Evolutionary conservation across 2,329 filamentous ascomycete genomes (phyloP).

Genomic region (Trichoderma pleuroti): DNA sequence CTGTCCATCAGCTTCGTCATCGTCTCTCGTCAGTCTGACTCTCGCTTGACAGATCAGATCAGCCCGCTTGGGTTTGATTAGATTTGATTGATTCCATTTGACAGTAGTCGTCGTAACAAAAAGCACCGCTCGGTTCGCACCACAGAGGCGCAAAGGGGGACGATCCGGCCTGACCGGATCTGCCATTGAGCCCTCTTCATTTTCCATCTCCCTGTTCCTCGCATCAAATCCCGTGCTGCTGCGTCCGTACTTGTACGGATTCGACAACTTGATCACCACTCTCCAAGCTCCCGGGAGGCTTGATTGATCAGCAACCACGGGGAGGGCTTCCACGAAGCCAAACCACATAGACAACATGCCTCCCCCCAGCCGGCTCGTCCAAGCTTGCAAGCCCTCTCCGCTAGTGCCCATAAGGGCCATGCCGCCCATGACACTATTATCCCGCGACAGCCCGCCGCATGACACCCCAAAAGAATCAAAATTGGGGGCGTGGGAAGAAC

Average conservation of each 20-base stretch:
- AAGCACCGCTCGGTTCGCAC: background rate
- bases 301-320: constrained; percentile 13
- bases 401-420: constrained; percentile 10
- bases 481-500: background rate
- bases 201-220: background rate
- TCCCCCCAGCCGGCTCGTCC: background rate
- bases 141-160: background rate
- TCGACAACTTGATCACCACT: background rate
- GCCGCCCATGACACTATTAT: constrained; percentile 12
- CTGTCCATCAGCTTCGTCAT: background rate
- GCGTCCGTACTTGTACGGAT: background rate
- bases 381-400: background rate
- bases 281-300: background rate
- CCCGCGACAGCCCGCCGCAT: constrained; percentile 15
- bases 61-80: background rate
- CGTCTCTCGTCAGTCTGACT: constrained; percentile 12
- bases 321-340: background rate
- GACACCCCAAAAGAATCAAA: constrained; percentile 9
- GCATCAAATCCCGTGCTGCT: background rate
- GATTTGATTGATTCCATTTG: background rate
- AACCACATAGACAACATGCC: background rate
- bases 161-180: constrained; percentile 15
- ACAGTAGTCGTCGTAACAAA: background rate
- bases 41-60: constrained; percentile 8
- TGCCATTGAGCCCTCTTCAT: background rate